These are phyloP conservation scores for Ganoderma lucidum DNA, from an alignment of 1,284 basidiomycete genomes.

Conservation along the genomic window DNA sequence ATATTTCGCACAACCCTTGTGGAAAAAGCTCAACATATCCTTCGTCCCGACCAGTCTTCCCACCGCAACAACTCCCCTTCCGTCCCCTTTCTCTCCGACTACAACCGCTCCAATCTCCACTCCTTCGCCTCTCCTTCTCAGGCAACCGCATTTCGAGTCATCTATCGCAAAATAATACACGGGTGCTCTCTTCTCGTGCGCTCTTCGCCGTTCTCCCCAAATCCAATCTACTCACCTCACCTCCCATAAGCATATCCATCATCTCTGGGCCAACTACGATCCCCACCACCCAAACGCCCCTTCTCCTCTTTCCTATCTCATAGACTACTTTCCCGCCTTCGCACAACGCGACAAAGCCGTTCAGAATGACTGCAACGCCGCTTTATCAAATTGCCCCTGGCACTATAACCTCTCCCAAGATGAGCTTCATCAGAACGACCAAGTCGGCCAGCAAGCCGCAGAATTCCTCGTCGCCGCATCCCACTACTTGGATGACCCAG, in stretches of 20 bases:
- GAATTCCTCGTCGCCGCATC: constrained; percentile 25
- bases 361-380: constrained; percentile 4
- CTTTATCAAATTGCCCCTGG: constrained; percentile 16
- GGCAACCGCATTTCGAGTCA: constrained; percentile 13
- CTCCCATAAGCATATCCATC: neutral
- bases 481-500: constrained; percentile 21
- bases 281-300: constrained; percentile 7
- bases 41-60: constrained; percentile 7
- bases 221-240: neutral
- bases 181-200: constrained; percentile 24
- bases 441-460: constrained; percentile 20
- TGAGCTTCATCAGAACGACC: constrained; percentile 20
- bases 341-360: constrained; percentile 17
- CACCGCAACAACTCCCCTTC: neutral
- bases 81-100: neutral
- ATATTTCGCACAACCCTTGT: constrained; percentile 18
- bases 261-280: constrained; percentile 15
- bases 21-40: constrained; percentile 1
- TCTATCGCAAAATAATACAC: constrained; percentile 29
- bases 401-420: constrained; percentile 23
- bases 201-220: neutral
- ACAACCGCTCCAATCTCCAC: constrained; percentile 3
- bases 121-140: constrained; percentile 6
- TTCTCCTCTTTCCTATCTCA: constrained; percentile 16
- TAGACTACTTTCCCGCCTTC: constrained; percentile 33